Evolutionary conservation across 495 filamentous ascomycete genomes (phyloP), one percentile per base, ranked within the genome.

Genomic region (Lasiosphaeria miniovina): DNA sequence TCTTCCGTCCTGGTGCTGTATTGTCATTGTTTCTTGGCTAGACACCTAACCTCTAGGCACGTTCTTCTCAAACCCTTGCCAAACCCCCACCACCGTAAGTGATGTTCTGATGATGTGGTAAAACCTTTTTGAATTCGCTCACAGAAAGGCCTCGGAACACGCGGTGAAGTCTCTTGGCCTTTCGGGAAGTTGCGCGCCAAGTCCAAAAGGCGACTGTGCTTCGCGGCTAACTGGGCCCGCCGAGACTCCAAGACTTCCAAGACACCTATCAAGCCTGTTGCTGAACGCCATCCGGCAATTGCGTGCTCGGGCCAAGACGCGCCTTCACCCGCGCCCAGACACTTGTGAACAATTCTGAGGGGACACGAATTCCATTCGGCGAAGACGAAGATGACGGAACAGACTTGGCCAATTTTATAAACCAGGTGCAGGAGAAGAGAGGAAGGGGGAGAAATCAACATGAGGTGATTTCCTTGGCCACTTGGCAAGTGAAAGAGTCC

Each of bases 281-380:
- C 43, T 4, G 24, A 52, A 35, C 49, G 31, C 11, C 49, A 52
- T 33, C 12, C 49, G 8, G 35, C 49, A 31, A 52, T 52, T 52
- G 49, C 49, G 49, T 52, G 49, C 49, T 52, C n/a, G 31, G 31
- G 49, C 34, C 49, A n/a, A 33, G 49, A 33, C 6, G 34, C 34
- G 49, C 34, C 31, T 12, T 32, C 49, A 52, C 34, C 10, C 14
- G 31, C 49, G 17, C 49, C 10, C 24, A 33, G 31, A 52, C 31
- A 0, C 12, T 32, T 11, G 14, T 6, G 24, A 12, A 52, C 49
- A 17, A 52, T 52, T 32, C 49, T 32, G 34, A 7, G 3, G 12
- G 5, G 43, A 46, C 15, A 5, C 12, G 43, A 46, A 46, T 46
- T 11, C 38, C 38, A 1, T 41, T 8, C 8, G 24, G 24, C 24